A percentile compares a stretch with the other conserved stretches of the same genome.
Evolutionary conservation across 2,329 filamentous ascomycete species (phyloP).

Genomic region (Trichoderma cornu-damae): DNA sequence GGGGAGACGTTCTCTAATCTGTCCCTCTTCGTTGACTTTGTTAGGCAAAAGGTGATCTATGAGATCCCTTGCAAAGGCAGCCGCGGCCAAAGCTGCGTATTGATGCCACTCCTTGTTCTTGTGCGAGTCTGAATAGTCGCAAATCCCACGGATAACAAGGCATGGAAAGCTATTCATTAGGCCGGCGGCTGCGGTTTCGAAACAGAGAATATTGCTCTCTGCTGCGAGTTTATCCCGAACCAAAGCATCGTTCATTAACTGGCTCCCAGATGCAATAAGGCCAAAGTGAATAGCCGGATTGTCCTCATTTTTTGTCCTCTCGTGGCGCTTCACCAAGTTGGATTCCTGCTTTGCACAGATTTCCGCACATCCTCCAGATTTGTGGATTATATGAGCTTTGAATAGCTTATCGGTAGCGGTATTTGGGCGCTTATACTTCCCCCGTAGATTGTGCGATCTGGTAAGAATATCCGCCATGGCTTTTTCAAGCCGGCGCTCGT

Average conservation of each 20-base stretch:
- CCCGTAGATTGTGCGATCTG: too few relatives aligned
- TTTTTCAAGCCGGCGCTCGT: too few relatives aligned
- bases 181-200: background rate
- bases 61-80: background rate
- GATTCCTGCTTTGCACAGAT: background rate
- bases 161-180: background rate
- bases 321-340: background rate
- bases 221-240: background rate
- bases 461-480: too few relatives aligned
- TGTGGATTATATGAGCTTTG: too few relatives aligned
- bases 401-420: too few relatives aligned
- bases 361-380: too few relatives aligned
- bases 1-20: background rate
- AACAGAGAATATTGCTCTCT: background rate
- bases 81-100: background rate
- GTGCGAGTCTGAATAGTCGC: conserved; percentile 4
- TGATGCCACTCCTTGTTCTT: background rate
- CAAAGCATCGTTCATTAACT: background rate
- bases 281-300: background rate
- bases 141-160: background rate
- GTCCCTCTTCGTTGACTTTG: background rate
- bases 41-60: background rate
- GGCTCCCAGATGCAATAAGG: background rate
- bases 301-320: background rate
- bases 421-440: too few relatives aligned